Evolutionary conservation across 1,139 yeast species (phyloP), one percentile per base, ranked within the genome.

Genomic region (Geotrichum bryndzae): DNA sequence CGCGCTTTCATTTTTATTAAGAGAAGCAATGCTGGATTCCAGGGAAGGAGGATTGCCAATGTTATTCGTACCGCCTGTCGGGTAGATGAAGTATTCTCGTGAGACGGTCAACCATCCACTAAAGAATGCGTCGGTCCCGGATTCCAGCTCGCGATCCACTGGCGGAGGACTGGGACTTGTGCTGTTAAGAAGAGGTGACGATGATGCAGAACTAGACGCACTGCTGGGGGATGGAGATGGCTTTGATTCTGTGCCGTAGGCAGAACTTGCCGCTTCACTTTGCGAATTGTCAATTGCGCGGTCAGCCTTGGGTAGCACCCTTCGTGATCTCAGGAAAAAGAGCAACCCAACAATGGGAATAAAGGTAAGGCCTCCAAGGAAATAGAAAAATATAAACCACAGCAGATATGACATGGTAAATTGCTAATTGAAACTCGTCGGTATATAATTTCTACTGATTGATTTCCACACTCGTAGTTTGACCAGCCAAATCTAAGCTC

Each of bases 81-180:
- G 78, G 69, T 82, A 78, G 61, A 76, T 78, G 64, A 82, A 82
- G 68, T 87, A 90, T 67, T 88, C 94, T 64, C 85, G 85, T 0
- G 97, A 89, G 10, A 91, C 90, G 2, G 88, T 84, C 3, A 92
- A 75, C 96, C 96, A 90, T 1, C 96, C 97, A 13, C 84, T 76
- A 70, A 83, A 85, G 68, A 79, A 82, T 0, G 90, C 82, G 48
- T 85, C 84, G 6, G 88, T 82, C 1, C 95, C 96, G 1, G 83
- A 74, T 33, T 80, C 79, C 54, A 77, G 75, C 22, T 75, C 74
- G 66, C 88, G 92, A 64, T 87, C 86, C 13, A 66, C 53, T 51
- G 60, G 58, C 13, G 56, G 59, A n/a, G 65, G 45, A 15, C 51
- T 48, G 13, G 52, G 18, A 5, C 11, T 67, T 88, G 92, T 64